Conservation (phyloP, 1,139 yeast species). For the Diutina rugosa region DNA sequence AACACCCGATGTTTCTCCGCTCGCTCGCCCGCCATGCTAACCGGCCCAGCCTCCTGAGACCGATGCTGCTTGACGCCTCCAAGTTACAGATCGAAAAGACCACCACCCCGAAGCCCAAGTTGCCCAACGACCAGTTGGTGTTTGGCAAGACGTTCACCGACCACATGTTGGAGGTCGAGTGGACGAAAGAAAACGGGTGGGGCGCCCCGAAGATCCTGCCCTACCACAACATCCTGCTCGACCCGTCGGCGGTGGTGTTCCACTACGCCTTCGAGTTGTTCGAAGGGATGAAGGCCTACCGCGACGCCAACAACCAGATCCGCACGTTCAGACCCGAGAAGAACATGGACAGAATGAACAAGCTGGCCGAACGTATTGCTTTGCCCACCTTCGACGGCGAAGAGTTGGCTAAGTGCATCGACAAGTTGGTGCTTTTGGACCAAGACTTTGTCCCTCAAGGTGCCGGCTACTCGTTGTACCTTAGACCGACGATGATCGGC, state of each 20-base stretch:
- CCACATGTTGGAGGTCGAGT: constrained; percentile 82
- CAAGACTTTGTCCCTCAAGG: constrained; percentile 69
- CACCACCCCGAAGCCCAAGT: constrained; percentile 45
- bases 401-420: constrained; percentile 61
- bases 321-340: constrained; percentile 83
- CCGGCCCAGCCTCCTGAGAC: not conserved
- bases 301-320: constrained; percentile 51
- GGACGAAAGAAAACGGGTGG: constrained; percentile 79
- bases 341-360: constrained; percentile 87
- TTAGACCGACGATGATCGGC: constrained; percentile 92
- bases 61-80: constrained; percentile 29
- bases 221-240: constrained; percentile 60
- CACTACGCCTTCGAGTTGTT: constrained; percentile 93
- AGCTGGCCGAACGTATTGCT: constrained; percentile 76
- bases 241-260: constrained; percentile 81
- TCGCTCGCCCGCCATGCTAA: not conserved
- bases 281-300: constrained; percentile 94
- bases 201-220: constrained; percentile 75
- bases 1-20: not conserved
- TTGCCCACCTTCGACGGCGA: constrained; percentile 76
- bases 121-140: constrained; percentile 63
- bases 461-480: constrained; percentile 79
- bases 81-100: constrained; percentile 49
- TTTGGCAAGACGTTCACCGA: constrained; percentile 84
- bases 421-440: constrained; percentile 63